A percentile compares a stretch with the other conserved stretches of the same genome.
Conservation (phyloP, 23 red algal genomes). For the Gracilaria caudata region DNA sequence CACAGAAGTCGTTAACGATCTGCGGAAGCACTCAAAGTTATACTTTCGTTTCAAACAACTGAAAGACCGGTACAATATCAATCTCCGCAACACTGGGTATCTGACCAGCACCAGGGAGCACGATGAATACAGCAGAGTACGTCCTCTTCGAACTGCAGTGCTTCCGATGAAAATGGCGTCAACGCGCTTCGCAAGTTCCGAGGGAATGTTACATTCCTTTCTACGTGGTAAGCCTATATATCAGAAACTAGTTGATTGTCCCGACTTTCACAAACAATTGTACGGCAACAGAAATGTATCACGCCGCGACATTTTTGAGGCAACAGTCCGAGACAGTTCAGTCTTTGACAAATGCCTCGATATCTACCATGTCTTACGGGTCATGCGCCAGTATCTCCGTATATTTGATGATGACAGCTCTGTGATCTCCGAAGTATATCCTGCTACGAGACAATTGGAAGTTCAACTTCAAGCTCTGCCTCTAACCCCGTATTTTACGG, state of each 20-base stretch:
- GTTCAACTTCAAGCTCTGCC: neutral
- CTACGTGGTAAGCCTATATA: neutral
- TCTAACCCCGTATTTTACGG: neutral
- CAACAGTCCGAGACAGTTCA: neutral
- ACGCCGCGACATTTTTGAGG: neutral
- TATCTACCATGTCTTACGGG: neutral
- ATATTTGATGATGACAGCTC: neutral
- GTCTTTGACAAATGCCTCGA: neutral
- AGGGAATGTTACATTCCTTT: neutral
- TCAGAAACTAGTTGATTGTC: neutral
- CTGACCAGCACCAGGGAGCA: neutral
- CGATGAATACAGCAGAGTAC: neutral
- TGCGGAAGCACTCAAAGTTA: neutral
- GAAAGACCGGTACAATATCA: neutral
- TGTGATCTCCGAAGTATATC: neutral
- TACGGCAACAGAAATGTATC: neutral
- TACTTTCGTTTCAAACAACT: slow-evolving; percentile 1
- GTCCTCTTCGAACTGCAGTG: neutral
- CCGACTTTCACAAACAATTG: neutral
- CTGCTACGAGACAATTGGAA: neutral
- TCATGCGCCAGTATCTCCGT: neutral
- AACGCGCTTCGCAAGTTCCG: neutral
- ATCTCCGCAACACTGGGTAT: neutral
- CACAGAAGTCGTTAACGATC: neutral
- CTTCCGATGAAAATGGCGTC: neutral